Base-by-base conservation (phyloP, 1,139 yeast genomes). In the Sugiyamaella neomexicana region DNA sequence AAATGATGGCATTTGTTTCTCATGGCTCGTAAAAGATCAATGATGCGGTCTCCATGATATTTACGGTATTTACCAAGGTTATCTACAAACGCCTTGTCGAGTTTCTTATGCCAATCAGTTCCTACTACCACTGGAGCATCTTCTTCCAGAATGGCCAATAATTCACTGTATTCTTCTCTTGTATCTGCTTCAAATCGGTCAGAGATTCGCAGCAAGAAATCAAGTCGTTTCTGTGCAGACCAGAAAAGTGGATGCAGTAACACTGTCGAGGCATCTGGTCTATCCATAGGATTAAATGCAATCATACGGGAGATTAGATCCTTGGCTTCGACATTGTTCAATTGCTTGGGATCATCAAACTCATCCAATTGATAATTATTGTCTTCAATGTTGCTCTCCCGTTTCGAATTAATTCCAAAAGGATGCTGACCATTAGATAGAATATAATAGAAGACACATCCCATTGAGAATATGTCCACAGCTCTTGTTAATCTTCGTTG, bases 1-100 rank as follows among this genome's bases (percentile, higher is more conserved):
- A 80, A 93, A 70, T 93, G 99, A 68, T 89, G 97, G 67, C 87
- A 84, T 69, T 93, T 93, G 74, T 93, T 93, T 62, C 99, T 78
- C 63, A 93, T 74, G 0, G 97, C 97, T 58, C 99, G 77, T 55
- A 93, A 72, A 54, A 93, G 73, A 68, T 95, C 99, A 83, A 89
- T 81, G 49, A 93, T 71, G 60, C 84, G 86, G 55, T 80, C 83
- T 0, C 86, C 80, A 60, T 86, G 86, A 68, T 93, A 95, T 70
- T 89, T 91, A 63, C 99, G 79, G 69, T 89, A 93, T 67, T 87
- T 89, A 17, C 96, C 97, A 60, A 95, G 75, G 65, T 91, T 89
- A 23, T 85, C 89, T 74, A 89, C 76, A 65, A 93, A 88, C 20
- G 77, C 76, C 10, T 73, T 68, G 64, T 89, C 95, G 65, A 93